Conservation (phyloP, 345 rosid species). For the Sonneratia caseolaris region DNA sequence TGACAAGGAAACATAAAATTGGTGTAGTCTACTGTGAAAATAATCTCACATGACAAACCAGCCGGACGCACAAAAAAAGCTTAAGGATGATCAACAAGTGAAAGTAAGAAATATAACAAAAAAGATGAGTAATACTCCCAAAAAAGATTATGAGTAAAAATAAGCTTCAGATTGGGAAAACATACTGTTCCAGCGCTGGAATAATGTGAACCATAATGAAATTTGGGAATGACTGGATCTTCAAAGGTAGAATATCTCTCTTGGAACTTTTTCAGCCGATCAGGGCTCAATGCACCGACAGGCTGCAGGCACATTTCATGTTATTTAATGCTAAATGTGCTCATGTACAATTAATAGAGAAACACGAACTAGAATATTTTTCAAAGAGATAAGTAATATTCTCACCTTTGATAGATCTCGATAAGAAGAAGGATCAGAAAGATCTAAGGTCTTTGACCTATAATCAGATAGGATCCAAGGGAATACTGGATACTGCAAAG, state of each 20-base stretch:
- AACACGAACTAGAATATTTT: not conserved
- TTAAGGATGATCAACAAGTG: not conserved
- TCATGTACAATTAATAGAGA: not conserved
- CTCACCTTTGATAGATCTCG: constrained; percentile 95
- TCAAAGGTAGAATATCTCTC: constrained; percentile 97
- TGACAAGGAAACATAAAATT: not conserved
- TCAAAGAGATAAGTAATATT: constrained; percentile 19
- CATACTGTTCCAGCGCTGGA: constrained; percentile 95
- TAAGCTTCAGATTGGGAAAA: constrained; percentile 17
- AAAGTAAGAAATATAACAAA: not conserved
- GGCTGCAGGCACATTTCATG: constrained; percentile 52
- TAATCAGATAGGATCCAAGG: constrained; percentile 95
- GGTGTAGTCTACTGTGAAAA: not conserved
- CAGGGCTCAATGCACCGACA: constrained; percentile 84
- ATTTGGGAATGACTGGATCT: constrained; percentile 95
- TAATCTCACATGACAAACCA: not conserved
- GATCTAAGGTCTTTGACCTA: constrained; percentile 65
- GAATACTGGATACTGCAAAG: constrained; percentile 93
- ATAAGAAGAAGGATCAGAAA: constrained; percentile 73
- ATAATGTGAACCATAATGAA: constrained; percentile 97
- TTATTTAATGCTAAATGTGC: not conserved
- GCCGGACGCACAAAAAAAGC: not conserved
- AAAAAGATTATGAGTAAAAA: not conserved
- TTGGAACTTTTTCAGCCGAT: constrained; percentile 71
- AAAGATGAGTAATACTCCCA: not conserved